These are phyloP conservation scores for Fusarium mexicanum DNA, from an alignment of 2,329 filamentous ascomycete genomes.

Conservation along the genomic window DNA sequence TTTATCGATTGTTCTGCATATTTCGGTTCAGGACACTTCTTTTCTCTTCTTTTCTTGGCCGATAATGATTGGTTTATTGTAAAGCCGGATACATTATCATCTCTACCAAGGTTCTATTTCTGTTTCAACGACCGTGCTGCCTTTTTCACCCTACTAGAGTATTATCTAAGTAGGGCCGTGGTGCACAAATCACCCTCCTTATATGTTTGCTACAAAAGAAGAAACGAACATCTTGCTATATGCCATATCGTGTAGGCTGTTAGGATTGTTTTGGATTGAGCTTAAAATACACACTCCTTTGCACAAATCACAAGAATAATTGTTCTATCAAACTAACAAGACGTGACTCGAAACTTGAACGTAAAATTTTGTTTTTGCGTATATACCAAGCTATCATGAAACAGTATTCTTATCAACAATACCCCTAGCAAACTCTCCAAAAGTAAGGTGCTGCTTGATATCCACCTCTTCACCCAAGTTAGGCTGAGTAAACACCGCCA, in stretches of 20 bases:
- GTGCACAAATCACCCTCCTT: background rate
- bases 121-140: background rate
- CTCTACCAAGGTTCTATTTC: background rate
- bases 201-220: background rate
- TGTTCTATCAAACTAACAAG: too few species aligned
- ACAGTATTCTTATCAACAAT: conserved; percentile 70
- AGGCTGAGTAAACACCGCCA: conserved; percentile 97
- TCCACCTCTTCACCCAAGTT: conserved; percentile 86
- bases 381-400: conserved; percentile 33
- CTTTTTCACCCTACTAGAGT: background rate
- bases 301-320: background rate
- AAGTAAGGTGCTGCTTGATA: conserved; percentile 70
- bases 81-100: background rate
- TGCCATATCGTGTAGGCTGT: background rate
- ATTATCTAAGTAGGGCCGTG: background rate
- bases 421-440: conserved; percentile 77
- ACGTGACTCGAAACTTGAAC: background rate
- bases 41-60: background rate
- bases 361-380: background rate
- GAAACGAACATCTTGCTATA: background rate
- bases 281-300: background rate
- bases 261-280: background rate
- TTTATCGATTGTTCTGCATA: background rate
- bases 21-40: background rate
- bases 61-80: background rate